Evolutionary conservation across 306 rosid genomes (phyloP), one percentile per base, ranked within the genome.

Genomic region (Cucumis hystrix): DNA sequence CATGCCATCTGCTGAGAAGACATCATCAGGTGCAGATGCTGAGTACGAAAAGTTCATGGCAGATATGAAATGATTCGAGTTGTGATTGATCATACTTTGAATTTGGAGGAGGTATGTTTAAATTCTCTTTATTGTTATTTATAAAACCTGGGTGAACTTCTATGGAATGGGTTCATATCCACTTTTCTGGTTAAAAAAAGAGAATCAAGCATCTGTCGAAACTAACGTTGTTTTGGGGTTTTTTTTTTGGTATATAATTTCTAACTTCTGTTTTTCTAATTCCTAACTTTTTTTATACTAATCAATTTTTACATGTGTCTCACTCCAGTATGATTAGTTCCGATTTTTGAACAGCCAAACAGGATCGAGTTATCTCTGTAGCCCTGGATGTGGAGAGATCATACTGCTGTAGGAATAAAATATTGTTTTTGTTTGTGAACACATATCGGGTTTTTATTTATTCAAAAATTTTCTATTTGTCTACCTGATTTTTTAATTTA

Each of bases 21-120:
- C 90, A 63, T 41, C 87, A 16, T 79, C 87, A 70, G 98, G 89
- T 67, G 89, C 97, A 54, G 98, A 96, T 78, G 88, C 97, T 7
- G 98, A 92, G 84, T 96, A 92, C 43, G 99, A 96, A 86, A 95
- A 88, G 83, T 95, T 95, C 89, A 96, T 96, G 99, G 91, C 97
- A 33, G 98, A 96, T 90, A 92, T 91, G 91, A 96, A 92, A 82
- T 96, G 90, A 96, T 80, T 35, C 14, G 25, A 82, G 75, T 78
- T 78, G 80, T 10, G 63, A 41, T 76, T 23, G 12, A 18, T n/a
- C 58, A 47, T 73, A 76, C 73, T 78, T 77, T 3, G 71, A 28
- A 68, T 79, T 76, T 20, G 21, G 65, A 64, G 82, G 82, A 84
- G 96, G 97, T 93, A 81, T 59, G 88, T 77, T 30, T 79, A 1